Conservation (phyloP, 2,329 filamentous ascomycete species). For the Penicillium capsulatum region DNA sequence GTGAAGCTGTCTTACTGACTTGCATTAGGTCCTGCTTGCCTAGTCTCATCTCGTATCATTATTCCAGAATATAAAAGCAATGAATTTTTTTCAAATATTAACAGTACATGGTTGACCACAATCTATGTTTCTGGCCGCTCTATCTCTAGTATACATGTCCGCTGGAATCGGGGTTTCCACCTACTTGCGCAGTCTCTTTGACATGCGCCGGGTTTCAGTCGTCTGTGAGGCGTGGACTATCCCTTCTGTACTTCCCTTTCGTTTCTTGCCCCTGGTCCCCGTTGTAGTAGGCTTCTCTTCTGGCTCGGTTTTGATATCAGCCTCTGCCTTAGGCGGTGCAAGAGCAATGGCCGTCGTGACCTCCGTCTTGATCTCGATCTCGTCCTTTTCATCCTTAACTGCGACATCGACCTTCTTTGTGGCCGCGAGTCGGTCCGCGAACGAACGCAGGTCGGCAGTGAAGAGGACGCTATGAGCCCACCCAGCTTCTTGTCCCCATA, state of each 20-base stretch:
- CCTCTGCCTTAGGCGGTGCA: constrained; percentile 25
- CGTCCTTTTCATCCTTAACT: constrained; percentile 25
- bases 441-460: constrained; percentile 82
- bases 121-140: too few species aligned
- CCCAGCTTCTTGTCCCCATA: constrained; percentile 92
- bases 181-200: constrained; percentile 28
- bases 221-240: constrained; percentile 22
- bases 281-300: constrained; percentile 12
- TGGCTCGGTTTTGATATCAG: constrained; percentile 18
- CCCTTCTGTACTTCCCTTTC: constrained; percentile 14
- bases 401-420: constrained; percentile 37
- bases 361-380: constrained; percentile 26
- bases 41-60: constrained; percentile 3
- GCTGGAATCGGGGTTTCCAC: too few species aligned
- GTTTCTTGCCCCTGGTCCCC: constrained; percentile 13
- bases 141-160: background rate
- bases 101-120: too few species aligned
- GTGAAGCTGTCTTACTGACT: constrained; percentile 19
- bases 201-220: constrained; percentile 27
- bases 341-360: constrained; percentile 25
- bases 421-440: constrained; percentile 61
- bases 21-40: constrained; percentile 5
- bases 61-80: too few species aligned
- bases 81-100: too few species aligned
- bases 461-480: constrained; percentile 98